Base-by-base conservation (phyloP, 768 basidiomycete species). In the Erythrobasidium yunnanense region DNA sequence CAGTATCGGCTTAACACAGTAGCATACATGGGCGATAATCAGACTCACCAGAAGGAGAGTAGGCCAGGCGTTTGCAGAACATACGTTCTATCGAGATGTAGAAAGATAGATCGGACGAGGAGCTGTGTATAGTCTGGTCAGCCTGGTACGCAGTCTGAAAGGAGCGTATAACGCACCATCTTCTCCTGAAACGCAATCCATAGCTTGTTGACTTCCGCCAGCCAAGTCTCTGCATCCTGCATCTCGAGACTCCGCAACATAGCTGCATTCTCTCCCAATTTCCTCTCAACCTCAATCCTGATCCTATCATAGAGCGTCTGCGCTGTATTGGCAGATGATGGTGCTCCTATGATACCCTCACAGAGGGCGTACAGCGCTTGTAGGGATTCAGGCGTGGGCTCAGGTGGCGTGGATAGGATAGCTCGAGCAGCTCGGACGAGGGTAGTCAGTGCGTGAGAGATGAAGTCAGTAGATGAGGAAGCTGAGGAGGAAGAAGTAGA, bases 71-170 rank as follows among this genome's bases (percentile, higher is more conserved):
- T 75, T 42, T 77, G 45, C 15, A 73, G 76, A 0, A 87, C 79
- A 69, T 84, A 88, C 0, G 80, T 79, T 71, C 85, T 82, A 72
- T 90, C 87, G 55, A 90, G 75, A 73, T 85, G 86, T 1, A 86
- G 81, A 55, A 88, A 75, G 25, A 88, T 75, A 0, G 84, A 84
- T 68, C 81, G 76, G 1, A 88, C 72, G 20, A 87, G 75, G 2
- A 77, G 74, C 86, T 87, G 56, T 25, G 45, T 2, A 34, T n/a
- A 15, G 50, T 22, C 22, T 11, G 22, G 20, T 15, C 11, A 11
- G 20, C 8, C 22, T 52, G 20, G 22, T 8, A 45, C 22, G 11
- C 22, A 11, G 8, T 20, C 29, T 33, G 7, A 33, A 49, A 11
- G 45, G 65, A 42, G 18, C 20, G n/a, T 17, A 22, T 8, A 52